Evolutionary conservation across 306 rosid species (phyloP).

Genomic region (Luffa aegyptiaca): DNA sequence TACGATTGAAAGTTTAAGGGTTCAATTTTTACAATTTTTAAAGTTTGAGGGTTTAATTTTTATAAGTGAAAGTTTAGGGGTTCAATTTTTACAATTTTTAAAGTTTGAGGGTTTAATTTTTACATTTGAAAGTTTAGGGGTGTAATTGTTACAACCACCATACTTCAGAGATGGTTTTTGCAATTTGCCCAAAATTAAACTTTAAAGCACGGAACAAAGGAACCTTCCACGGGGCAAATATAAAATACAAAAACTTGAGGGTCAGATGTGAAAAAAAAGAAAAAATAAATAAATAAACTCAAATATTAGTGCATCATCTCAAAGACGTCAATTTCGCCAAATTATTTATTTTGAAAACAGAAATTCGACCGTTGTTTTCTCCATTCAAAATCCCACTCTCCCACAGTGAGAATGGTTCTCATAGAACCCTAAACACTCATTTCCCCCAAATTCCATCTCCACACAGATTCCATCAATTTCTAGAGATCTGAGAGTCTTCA

Average conservation of each 20-base stretch:
- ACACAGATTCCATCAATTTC: not conserved
- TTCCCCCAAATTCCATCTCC: not conserved
- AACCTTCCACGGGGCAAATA: not conserved
- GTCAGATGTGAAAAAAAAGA: not conserved
- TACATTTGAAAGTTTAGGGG: no score
- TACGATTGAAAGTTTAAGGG: no score
- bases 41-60: no score
- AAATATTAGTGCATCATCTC: not conserved
- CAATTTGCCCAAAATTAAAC: no score
- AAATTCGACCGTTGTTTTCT: constrained; percentile 6
- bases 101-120: no score
- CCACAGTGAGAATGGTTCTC: not conserved
- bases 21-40: no score
- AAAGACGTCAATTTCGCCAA: not conserved
- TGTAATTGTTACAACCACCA: no score
- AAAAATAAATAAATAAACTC: not conserved
- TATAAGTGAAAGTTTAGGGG: no score
- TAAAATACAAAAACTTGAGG: not conserved
- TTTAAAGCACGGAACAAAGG: not conserved
- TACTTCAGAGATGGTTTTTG: no score
- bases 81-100: no score
- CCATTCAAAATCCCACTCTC: constrained; percentile 4
- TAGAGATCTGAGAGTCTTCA: not conserved
- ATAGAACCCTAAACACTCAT: constrained; percentile 4
- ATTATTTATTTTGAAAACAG: constrained; percentile 6